A percentile compares a stretch with the other conserved stretches of the same genome.
These are phyloP conservation scores for Alloascoidea hylecoeti DNA, from an alignment of 805 yeast genomes.

Conservation along the genomic window DNA sequence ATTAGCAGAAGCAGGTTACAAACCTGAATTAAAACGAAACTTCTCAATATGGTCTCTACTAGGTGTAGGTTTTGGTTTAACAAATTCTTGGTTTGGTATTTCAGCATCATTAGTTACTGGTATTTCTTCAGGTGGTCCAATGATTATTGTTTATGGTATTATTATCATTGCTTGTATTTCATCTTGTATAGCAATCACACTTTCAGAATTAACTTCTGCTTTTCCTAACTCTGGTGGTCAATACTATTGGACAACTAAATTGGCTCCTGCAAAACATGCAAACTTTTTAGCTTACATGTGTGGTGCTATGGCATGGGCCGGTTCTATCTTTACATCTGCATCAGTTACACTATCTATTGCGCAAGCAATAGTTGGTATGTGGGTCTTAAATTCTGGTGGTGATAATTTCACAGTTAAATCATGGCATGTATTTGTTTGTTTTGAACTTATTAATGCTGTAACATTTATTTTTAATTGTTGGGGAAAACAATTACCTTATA, in stretches of 20 bases:
- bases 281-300: constrained; percentile 39
- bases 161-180: constrained; percentile 34
- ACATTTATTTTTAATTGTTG: constrained; percentile 10
- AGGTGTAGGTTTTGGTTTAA: constrained; percentile 47
- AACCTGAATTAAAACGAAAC: constrained; percentile 47
- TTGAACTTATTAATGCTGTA: constrained; percentile 11
- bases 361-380: constrained; percentile 35
- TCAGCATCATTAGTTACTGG: constrained; percentile 42
- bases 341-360: constrained; percentile 43
- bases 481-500: constrained; percentile 26
- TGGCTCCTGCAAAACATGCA: constrained; percentile 28
- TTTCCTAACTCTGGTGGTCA: constrained; percentile 70
- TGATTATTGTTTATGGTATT: constrained; percentile 41
- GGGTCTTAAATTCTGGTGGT: constrained; percentile 19
- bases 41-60: constrained; percentile 32
- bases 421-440: constrained; percentile 14
- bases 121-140: constrained; percentile 43
- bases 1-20: constrained; percentile 45
- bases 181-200: constrained; percentile 29
- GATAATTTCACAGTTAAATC: constrained; percentile 18
- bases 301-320: constrained; percentile 51
- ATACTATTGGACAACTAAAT: constrained; percentile 54
- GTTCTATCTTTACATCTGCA: constrained; percentile 47
- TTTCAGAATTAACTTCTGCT: constrained; percentile 49
- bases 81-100: constrained; percentile 50